These are phyloP conservation scores for Xerocomus brunneocitrinus DNA, from an alignment of 768 basidiomycete species.

Conservation along the genomic window DNA sequence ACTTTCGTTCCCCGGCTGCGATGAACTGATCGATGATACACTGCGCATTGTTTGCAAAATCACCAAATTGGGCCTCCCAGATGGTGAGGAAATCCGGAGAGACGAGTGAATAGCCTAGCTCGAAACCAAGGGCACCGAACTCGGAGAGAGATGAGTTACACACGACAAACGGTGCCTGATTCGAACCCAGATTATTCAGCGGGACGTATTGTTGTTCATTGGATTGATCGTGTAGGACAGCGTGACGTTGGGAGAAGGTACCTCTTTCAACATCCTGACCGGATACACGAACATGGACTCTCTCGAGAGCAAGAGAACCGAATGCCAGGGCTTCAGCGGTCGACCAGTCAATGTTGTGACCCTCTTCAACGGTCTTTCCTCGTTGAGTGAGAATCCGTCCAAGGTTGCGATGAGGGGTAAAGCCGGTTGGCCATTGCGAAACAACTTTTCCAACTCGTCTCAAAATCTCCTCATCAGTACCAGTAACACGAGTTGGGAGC, in stretches of 20 bases:
- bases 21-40: conserved; percentile 99
- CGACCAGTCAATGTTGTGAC: conserved; percentile 92
- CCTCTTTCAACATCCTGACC: conserved; percentile 99
- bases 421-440: conserved; percentile 79
- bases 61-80: conserved; percentile 99
- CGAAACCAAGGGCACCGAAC: conserved; percentile 92
- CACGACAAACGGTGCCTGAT: conserved; percentile 89
- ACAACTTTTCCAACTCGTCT: conserved; percentile 84
- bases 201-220: conserved; percentile 90
- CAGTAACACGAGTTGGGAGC: conserved; percentile 87
- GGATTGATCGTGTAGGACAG: conserved; percentile 92
- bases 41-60: conserved; percentile 97
- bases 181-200: conserved; percentile 80
- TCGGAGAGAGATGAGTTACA: conserved; percentile 98
- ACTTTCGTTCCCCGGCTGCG: conserved; percentile 94
- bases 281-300: conserved; percentile 89
- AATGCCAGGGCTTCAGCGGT: conserved; percentile 98
- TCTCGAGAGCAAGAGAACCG: conserved; percentile 88
- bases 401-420: conserved; percentile 88
- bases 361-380: conserved; percentile 89
- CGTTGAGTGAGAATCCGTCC: conserved; percentile 85
- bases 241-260: conserved; percentile 98
- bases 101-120: conserved; percentile 97
- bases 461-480: conserved; percentile 69
- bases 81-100: conserved; percentile 89